Conservation (phyloP, 2,329 filamentous ascomycete species). For the Cladosporium sp. region DNA sequence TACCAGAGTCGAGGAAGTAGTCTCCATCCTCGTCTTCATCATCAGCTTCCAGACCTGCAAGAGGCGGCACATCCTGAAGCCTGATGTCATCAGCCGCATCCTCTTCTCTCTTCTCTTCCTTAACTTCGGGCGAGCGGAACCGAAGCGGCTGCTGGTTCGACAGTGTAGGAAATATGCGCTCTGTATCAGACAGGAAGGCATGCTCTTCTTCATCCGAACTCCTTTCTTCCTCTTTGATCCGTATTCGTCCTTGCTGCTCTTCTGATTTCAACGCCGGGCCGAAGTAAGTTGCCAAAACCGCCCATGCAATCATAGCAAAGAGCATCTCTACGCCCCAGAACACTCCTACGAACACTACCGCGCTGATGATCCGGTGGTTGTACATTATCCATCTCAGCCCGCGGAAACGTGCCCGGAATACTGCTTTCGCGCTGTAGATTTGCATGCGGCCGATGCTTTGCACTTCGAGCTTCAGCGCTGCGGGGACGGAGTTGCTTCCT, state of each 20-base stretch:
- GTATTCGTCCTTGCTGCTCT: conserved; percentile 13
- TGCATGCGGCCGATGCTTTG: conserved; percentile 66
- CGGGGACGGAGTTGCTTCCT: conserved; percentile 51
- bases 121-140: conserved; percentile 23
- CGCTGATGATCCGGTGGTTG: conserved; percentile 67
- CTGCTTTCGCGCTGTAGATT: conserved; percentile 66
- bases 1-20: conserved; percentile 43
- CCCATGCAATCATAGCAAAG: conserved; percentile 64
- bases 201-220: conserved; percentile 20
- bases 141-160: conserved; percentile 39
- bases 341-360: conserved; percentile 60
- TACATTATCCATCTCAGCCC: conserved; percentile 85
- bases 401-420: conserved; percentile 68
- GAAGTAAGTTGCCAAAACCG: conserved; percentile 46
- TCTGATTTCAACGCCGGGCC: conserved; percentile 14
- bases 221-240: conserved; percentile 19
- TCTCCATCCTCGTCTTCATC: conserved; percentile 44
- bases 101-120: conserved; percentile 28
- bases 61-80: conserved; percentile 2
- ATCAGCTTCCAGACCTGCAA: conserved; percentile 26
- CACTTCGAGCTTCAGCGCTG: conserved; percentile 59
- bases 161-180: conserved; percentile 47
- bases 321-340: conserved; percentile 77
- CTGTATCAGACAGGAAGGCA: conserved; percentile 41
- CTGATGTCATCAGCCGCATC: not conserved